Evolutionary conservation across 2,329 filamentous ascomycete species (phyloP).

Genomic region (Cyphellophora europaea): DNA sequence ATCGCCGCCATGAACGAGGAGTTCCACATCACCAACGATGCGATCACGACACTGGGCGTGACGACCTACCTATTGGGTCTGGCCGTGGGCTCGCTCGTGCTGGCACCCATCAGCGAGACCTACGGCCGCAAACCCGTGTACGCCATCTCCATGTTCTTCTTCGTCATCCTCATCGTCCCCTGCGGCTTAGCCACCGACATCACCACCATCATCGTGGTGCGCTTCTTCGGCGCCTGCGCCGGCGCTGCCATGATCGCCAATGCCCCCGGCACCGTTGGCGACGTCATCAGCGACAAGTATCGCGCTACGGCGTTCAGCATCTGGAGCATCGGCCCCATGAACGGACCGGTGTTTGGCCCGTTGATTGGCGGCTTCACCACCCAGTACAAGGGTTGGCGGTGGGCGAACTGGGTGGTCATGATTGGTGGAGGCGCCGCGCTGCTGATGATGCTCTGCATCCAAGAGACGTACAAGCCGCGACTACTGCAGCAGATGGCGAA

Average conservation of each 20-base stretch:
- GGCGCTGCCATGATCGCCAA: constrained; percentile 77
- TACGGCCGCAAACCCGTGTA: constrained; percentile 51
- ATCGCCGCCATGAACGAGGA: constrained; percentile 60
- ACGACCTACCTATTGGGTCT: constrained; percentile 72
- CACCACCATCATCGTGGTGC: constrained; percentile 56
- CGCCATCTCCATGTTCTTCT: constrained; percentile 53
- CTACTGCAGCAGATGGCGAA: constrained; percentile 60
- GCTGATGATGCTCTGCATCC: constrained; percentile 48
- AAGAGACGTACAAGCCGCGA: constrained; percentile 68
- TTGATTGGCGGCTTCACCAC: constrained; percentile 74
- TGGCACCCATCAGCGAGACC: constrained; percentile 56
- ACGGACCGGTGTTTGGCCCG: constrained; percentile 54
- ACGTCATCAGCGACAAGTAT: constrained; percentile 72
- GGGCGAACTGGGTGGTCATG: constrained; percentile 73
- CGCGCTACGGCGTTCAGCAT: constrained; percentile 75
- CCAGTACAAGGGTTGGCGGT: constrained; percentile 67
- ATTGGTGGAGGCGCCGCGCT: constrained; percentile 60
- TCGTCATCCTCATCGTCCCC: constrained; percentile 61
- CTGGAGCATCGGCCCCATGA: constrained; percentile 77
- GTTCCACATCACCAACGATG: constrained; percentile 50
- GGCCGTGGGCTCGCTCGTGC: constrained; percentile 59
- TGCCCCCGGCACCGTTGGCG: constrained; percentile 70
- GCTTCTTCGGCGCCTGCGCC: constrained; percentile 66
- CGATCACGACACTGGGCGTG: constrained; percentile 62
- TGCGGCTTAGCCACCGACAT: constrained; percentile 61